phyloP scores from a whole-genome alignment of 2,329 filamentous ascomycete species.

The Curvularia spicifera region DNA sequence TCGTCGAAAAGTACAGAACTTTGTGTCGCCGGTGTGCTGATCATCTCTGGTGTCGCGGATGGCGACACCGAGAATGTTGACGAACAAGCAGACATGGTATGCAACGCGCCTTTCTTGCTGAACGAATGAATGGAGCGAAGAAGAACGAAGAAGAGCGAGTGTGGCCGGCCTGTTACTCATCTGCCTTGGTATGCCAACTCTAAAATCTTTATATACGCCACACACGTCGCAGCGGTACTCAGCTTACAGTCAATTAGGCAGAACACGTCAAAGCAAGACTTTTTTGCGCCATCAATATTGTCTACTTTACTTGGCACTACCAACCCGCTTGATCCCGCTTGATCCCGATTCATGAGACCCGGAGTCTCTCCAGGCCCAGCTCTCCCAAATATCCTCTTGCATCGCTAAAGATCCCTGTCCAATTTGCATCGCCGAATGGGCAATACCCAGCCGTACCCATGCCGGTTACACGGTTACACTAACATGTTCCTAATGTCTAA shows the following conservation, averaged over 20 bases:
- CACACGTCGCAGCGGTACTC: constrained; percentile 28
- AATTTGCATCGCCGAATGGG: constrained; percentile 43
- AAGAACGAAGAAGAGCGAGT: constrained; percentile 11
- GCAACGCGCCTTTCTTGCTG: constrained; percentile 33
- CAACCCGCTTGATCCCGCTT: constrained; percentile 42
- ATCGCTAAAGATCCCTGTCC: constrained; percentile 44
- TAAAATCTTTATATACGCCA: constrained; percentile 46
- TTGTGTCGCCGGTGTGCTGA: constrained; percentile 55
- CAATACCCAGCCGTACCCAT: constrained; percentile 33
- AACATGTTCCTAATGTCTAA: constrained; percentile 27
- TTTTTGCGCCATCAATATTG: constrained; percentile 45
- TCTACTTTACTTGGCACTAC: constrained; percentile 45
- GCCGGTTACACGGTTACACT: constrained; percentile 34
- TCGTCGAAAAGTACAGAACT: constrained; percentile 57
- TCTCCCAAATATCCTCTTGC: constrained; percentile 45
- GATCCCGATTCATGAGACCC: constrained; percentile 43
- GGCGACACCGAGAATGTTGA: constrained; percentile 40
- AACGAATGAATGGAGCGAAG: constrained; percentile 17
- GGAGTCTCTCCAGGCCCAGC: constrained; percentile 38
- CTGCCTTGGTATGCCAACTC: constrained; percentile 30
- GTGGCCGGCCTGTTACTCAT: constrained; percentile 12
- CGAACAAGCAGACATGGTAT: constrained; percentile 35
- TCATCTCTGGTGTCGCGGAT: constrained; percentile 31
- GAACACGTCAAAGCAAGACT: constrained; percentile 42
- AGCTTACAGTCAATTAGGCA: constrained; percentile 37